These are phyloP conservation scores for Cicer pinnatifidum DNA, from an alignment of 306 rosid genomes.

Conservation along the genomic window DNA sequence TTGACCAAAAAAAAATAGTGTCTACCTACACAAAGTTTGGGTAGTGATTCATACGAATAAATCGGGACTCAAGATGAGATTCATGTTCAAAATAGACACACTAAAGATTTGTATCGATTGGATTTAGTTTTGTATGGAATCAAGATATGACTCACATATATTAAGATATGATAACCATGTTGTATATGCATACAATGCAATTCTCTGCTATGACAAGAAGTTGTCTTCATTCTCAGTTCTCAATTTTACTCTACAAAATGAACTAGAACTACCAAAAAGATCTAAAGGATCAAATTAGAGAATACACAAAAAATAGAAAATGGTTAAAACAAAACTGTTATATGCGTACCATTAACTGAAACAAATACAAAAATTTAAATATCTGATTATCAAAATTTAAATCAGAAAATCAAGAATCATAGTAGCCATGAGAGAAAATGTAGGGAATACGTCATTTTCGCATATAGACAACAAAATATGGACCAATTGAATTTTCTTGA, in stretches of 20 bases:
- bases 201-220: neutral
- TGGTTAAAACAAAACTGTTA: neutral
- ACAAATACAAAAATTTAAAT: neutral
- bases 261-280: slow-evolving; percentile 17
- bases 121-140: too few species aligned
- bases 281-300: slow-evolving; percentile 10
- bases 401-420: slow-evolving; percentile 16
- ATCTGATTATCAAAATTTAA: neutral
- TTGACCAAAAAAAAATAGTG: too few species aligned
- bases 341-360: neutral
- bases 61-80: too few species aligned
- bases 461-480: neutral
- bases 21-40: too few species aligned
- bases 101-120: too few species aligned
- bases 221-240: neutral
- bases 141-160: too few species aligned
- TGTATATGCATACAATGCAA: neutral
- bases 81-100: too few species aligned
- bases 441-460: neutral
- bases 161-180: too few species aligned
- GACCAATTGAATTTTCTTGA: neutral
- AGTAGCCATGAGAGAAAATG: slow-evolving; percentile 2
- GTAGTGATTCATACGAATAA: too few species aligned
- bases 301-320: neutral
- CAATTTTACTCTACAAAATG: slow-evolving; percentile 20